Evolutionary conservation across 139 green algal genomes (phyloP).

Genomic region (Trebouxia sp.): DNA sequence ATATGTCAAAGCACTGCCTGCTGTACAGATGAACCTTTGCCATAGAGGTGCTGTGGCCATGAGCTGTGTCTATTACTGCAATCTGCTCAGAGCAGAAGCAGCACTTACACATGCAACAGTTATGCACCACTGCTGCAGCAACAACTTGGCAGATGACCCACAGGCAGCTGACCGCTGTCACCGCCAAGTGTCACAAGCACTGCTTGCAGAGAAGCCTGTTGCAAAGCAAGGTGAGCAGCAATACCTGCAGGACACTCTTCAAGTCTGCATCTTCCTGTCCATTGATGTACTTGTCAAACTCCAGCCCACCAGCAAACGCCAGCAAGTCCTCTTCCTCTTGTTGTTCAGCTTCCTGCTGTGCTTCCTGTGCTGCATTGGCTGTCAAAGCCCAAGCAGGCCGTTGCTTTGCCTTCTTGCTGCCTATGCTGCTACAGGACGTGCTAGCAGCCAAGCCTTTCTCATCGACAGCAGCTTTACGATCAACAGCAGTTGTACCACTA

Average conservation of each 20-base stretch:
- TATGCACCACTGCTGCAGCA: too few relatives aligned
- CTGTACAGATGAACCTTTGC: too few relatives aligned
- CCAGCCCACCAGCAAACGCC: conserved; percentile 12
- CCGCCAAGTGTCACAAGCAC: neutral
- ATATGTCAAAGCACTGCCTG: too few relatives aligned
- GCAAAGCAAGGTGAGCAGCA: neutral
- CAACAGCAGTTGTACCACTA: too few relatives aligned
- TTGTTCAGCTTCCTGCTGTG: conserved; percentile 24
- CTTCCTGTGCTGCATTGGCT: conserved; percentile 10
- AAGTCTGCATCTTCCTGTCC: conserved; percentile 11
- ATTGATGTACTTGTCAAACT: conserved; percentile 23
- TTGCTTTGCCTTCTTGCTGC: neutral
- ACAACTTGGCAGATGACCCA: too few relatives aligned
- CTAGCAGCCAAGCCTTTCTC: neutral
- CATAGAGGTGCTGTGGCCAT: too few relatives aligned
- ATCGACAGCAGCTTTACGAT: too few relatives aligned
- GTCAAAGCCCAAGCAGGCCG: conserved; percentile 20
- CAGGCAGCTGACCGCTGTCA: neutral
- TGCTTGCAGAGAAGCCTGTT: neutral
- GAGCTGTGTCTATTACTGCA: too few relatives aligned
- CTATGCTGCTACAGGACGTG: neutral
- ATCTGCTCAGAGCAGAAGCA: too few relatives aligned
- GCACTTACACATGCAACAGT: too few relatives aligned
- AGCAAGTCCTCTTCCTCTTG: conserved; percentile 21
- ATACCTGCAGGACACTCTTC: neutral